Evolutionary conservation across 2,329 filamentous ascomycete species (phyloP).

Genomic region (Aureobasidium sp.): DNA sequence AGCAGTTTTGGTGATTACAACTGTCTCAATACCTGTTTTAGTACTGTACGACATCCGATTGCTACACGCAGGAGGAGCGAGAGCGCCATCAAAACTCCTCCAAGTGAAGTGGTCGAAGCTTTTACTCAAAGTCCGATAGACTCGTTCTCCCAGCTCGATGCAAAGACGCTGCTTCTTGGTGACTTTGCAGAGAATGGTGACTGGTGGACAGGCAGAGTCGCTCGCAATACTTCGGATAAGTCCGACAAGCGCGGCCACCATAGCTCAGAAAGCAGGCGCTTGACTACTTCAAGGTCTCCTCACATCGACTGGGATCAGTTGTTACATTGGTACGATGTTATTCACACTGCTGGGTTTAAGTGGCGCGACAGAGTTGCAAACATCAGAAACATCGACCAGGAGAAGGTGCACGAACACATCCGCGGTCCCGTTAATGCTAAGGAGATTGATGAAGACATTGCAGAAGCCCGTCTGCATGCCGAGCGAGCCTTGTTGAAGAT

Average conservation of each 20-base stretch:
- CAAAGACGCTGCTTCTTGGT: constrained; percentile 64
- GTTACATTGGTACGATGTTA: constrained; percentile 62
- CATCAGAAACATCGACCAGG: constrained; percentile 17
- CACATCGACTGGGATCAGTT: constrained; percentile 68
- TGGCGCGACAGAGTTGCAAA: constrained; percentile 55
- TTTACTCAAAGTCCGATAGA: constrained; percentile 27
- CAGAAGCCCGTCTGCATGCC: constrained; percentile 58
- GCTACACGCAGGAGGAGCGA: constrained; percentile 35
- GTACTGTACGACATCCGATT: constrained; percentile 38
- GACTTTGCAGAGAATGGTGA: constrained; percentile 72
- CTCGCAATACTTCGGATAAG: constrained; percentile 25
- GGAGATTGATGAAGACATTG: constrained; percentile 43
- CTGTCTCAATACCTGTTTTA: constrained; percentile 70
- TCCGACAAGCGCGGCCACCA: constrained; percentile 16
- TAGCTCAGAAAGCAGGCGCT: constrained; percentile 15
- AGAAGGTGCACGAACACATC: constrained; percentile 28
- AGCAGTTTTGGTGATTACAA: constrained; percentile 59
- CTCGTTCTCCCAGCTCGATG: constrained; percentile 55
- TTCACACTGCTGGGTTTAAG: constrained; percentile 57
- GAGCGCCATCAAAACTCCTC: constrained; percentile 29
- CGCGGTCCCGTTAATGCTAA: constrained; percentile 37
- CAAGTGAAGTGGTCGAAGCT: constrained; percentile 24
- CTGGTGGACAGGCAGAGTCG: constrained; percentile 63
- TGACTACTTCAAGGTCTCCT: constrained; percentile 53
- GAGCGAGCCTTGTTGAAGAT: constrained; percentile 66